Evolutionary conservation across 164 flowering plant species (phyloP).

Genomic region (Warburgia ugandensis): DNA sequence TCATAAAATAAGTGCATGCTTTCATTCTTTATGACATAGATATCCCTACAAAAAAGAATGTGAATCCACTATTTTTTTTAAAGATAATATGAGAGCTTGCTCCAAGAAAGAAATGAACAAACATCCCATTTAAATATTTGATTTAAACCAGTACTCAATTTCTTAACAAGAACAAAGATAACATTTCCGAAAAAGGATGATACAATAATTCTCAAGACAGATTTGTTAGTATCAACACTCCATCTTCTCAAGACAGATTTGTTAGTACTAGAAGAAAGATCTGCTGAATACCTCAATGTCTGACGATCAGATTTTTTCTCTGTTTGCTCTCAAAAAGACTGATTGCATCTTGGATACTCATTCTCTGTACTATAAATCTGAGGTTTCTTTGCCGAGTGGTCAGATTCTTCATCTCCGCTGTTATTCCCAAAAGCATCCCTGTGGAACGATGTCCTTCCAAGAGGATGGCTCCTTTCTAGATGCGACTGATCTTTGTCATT

Average conservation of each 20-base stretch:
- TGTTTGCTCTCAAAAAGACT: constrained; percentile 86
- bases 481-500: constrained; percentile 42
- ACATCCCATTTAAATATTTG: no score
- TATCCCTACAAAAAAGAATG: no score
- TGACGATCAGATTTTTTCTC: constrained; percentile 35
- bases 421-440: constrained; percentile 35
- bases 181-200: no score
- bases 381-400: constrained; percentile 29
- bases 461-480: constrained; percentile 65
- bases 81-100: no score
- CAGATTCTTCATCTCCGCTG: constrained; percentile 54
- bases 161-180: no score
- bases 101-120: no score
- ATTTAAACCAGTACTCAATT: no score
- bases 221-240: constrained; percentile 69
- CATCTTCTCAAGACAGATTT: constrained; percentile 84
- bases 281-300: constrained; percentile 31
- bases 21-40: no score
- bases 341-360: constrained; percentile 86
- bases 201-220: no score
- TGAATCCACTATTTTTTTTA: no score
- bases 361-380: constrained; percentile 48
- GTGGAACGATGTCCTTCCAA: constrained; percentile 32
- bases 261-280: constrained; percentile 24
- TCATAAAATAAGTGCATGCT: no score